phyloP scores from a whole-genome alignment of 2,329 filamentous ascomycete genomes.

The Sphaerostilbella broomeana region DNA sequence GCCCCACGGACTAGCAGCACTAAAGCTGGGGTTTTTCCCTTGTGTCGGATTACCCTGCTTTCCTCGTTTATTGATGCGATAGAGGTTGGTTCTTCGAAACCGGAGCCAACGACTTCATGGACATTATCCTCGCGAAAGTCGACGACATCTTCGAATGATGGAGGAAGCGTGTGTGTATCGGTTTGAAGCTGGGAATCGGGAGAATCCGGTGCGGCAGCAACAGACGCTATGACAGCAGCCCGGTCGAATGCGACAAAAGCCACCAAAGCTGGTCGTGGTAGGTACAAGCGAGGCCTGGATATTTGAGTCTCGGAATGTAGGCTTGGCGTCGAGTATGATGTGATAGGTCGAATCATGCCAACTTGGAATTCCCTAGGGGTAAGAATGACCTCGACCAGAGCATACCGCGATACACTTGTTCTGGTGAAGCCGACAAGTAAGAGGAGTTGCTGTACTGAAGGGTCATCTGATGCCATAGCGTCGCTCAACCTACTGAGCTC shows the following conservation, averaged over 20 bases:
- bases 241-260: slow-evolving; percentile 77
- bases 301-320: slow-evolving; percentile 36
- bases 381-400: slow-evolving; percentile 65
- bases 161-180: slow-evolving; percentile 55
- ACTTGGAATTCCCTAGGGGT: slow-evolving; percentile 48
- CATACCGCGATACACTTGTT: slow-evolving; percentile 55
- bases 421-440: slow-evolving; percentile 53
- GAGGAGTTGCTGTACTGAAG: slow-evolving; percentile 52
- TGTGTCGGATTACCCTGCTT: slow-evolving; percentile 43
- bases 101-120: slow-evolving; percentile 57
- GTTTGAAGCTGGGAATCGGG: slow-evolving; percentile 70
- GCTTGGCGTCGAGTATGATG: slow-evolving; percentile 53
- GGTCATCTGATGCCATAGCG: slow-evolving; percentile 42
- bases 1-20: slow-evolving; percentile 57
- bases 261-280: slow-evolving; percentile 72
- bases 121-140: slow-evolving; percentile 64
- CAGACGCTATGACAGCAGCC: slow-evolving; percentile 70
- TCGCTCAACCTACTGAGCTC: slow-evolving; percentile 46
- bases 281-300: slow-evolving; percentile 58
- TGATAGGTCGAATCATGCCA: slow-evolving; percentile 61
- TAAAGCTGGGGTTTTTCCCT: slow-evolving; percentile 55
- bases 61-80: slow-evolving; percentile 35
- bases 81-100: slow-evolving; percentile 51
- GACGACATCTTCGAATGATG: slow-evolving; percentile 79
- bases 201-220: slow-evolving; percentile 59